Base-by-base conservation (phyloP, 2,329 filamentous ascomycete species). In the Pseudocercospora eumusae region DNA sequence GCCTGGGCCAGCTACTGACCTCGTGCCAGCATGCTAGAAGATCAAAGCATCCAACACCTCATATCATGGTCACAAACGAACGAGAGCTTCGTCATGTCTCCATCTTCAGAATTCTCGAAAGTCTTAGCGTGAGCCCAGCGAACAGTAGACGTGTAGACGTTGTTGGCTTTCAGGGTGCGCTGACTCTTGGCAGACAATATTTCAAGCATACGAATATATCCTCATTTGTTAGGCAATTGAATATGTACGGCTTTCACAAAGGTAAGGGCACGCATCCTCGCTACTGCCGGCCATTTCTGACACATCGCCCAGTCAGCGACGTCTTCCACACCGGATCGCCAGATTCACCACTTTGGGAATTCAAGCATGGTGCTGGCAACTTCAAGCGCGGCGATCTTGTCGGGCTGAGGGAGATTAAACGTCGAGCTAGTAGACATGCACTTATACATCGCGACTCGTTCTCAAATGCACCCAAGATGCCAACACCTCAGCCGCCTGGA, bases 221-320 rank as follows among this genome's bases (percentile, higher is more conserved):
- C 10, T 98, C 95, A 0, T 99, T 99, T 76, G 95, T 99, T 55
- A 87, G 95, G 54, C 95, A 99, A 79, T 80, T 99, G 56, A 99
- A 99, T 75, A 99, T 99, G 95, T 99, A 99, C 71, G 95, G 95
- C 6, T 99, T 99, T 77, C 95, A 99, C 76, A 99, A 99, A 90
- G 93, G 93, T 96, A 77, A 55, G 75, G 11, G 8, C 47, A 28
- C 8, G 7, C 8, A 21, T 28, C 13, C 21, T n/a, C 31, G 36
- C 15, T 15, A 8, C 52, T 36, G 9, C 11, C 11, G 9, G 18
- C 18, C 23, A 28, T 20, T 27, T 27, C 61, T 63, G 20, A 63
- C 40, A 2, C 13, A 4, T 36, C 1, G 6, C 15, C 44, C 71
- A 97, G 95, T 98, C 71, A 97, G 95, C 80, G 95, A 99, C 75